These are phyloP conservation scores for Linnemannia zychae DNA, from an alignment of 192 early-diverging fungal species.

Conservation along the genomic window DNA sequence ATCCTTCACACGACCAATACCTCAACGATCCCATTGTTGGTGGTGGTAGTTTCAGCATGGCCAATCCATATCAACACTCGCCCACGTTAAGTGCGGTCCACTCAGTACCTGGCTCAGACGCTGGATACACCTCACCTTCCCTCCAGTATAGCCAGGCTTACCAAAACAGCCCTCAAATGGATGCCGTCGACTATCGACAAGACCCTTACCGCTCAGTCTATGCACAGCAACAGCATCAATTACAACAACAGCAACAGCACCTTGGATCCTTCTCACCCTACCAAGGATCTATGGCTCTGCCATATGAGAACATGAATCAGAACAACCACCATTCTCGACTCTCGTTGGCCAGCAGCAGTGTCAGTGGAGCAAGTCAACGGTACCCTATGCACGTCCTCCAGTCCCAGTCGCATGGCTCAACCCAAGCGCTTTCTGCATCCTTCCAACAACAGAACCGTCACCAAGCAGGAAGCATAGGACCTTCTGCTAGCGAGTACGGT, in stretches of 20 bases:
- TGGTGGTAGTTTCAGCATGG: neutral
- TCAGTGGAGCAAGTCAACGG: constrained; percentile 5
- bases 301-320: constrained; percentile 25
- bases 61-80: neutral
- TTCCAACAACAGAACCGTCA: constrained; percentile 1
- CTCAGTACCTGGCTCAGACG: constrained; percentile 1
- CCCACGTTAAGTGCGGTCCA: constrained; percentile 12
- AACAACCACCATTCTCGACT: constrained; percentile 5
- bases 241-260: constrained; percentile 10
- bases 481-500: neutral
- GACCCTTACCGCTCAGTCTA: constrained; percentile 45
- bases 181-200: constrained; percentile 3
- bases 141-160: neutral
- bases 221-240: constrained; percentile 36
- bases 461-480: neutral
- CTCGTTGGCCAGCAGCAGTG: constrained; percentile 26
- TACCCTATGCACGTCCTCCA: constrained; percentile 24
- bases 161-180: constrained; percentile 7
- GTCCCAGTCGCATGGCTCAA: constrained; percentile 11
- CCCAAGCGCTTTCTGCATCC: constrained; percentile 10
- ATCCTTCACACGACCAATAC: neutral
- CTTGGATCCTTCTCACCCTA: constrained; percentile 22
- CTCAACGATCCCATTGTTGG: neutral
- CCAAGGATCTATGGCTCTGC: neutral
- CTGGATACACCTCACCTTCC: neutral